Evolutionary conservation across 495 filamentous ascomycete species (phyloP).

Genomic region (Penicillium odoratum): DNA sequence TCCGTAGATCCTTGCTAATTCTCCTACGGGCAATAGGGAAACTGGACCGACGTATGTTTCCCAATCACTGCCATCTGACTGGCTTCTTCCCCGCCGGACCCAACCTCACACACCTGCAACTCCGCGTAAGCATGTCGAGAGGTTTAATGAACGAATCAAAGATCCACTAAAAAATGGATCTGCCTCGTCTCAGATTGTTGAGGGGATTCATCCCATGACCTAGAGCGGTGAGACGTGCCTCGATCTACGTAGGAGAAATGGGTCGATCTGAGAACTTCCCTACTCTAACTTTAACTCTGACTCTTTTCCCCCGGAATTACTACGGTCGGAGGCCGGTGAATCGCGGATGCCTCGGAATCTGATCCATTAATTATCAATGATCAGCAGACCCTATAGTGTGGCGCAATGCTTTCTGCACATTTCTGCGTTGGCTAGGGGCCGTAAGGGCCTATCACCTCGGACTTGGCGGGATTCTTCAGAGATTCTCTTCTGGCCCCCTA

Average conservation of each 20-base stretch:
- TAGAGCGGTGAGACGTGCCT: conserved; percentile 9
- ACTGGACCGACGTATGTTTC: neutral
- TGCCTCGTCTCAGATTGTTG: conserved; percentile 10
- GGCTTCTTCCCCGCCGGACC: neutral
- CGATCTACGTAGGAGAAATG: neutral
- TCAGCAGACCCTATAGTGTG: conserved; percentile 7
- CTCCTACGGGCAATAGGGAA: conserved; percentile 1
- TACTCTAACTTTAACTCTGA: neutral
- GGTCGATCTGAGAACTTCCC: neutral
- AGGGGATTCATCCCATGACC: conserved; percentile 1
- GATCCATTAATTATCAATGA: conserved; percentile 3
- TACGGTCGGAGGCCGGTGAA: conserved; percentile 3
- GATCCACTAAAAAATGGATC: conserved; percentile 7
- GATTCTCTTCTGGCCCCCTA: conserved; percentile 3
- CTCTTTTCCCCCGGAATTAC: neutral
- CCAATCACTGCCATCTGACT: conserved; percentile 1
- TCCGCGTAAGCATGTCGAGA: conserved; percentile 9
- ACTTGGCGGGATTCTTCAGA: conserved; percentile 12
- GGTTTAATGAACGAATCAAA: conserved; percentile 9
- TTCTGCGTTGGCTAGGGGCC: neutral
- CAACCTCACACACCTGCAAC: neutral
- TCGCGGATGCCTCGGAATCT: conserved; percentile 5
- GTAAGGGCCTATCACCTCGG: conserved; percentile 13
- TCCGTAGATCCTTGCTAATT: conserved; percentile 5
- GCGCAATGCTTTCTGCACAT: conserved; percentile 2